Evolutionary conservation across 148 eudicot genomes (phyloP).

Genomic region (Simmondsia chinensis): DNA sequence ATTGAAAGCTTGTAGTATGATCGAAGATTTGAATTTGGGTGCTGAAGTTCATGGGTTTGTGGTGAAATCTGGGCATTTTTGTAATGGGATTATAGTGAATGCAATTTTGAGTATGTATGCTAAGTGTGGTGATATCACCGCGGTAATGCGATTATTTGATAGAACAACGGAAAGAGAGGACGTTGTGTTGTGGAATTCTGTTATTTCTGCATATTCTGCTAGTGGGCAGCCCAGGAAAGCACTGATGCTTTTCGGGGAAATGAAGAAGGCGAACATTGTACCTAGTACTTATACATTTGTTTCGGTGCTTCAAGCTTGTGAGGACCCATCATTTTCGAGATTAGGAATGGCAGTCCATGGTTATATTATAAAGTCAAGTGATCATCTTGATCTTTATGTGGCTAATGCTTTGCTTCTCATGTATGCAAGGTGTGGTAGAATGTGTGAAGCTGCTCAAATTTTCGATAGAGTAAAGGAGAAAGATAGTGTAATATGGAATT

Average conservation of each 20-base stretch:
- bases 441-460: constrained; percentile 49
- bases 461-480: constrained; percentile 32
- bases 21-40: constrained; percentile 32
- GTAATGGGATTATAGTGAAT: constrained; percentile 56
- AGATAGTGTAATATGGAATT: constrained; percentile 68
- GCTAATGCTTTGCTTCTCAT: constrained; percentile 77
- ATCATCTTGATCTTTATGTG: constrained; percentile 42
- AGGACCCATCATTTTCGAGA: constrained; percentile 24
- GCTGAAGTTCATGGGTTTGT: constrained; percentile 57
- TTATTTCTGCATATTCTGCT: constrained; percentile 47
- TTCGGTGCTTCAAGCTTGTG: constrained; percentile 57
- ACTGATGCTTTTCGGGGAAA: constrained; percentile 40
- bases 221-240: constrained; percentile 41
- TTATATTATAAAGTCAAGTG: constrained; percentile 32
- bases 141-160: constrained; percentile 43
- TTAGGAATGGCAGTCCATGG: constrained; percentile 69
- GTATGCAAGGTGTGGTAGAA: constrained; percentile 55
- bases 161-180: constrained; percentile 35
- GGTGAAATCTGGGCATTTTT: constrained; percentile 40
- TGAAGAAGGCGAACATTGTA: constrained; percentile 37
- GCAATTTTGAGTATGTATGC: constrained; percentile 65
- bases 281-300: constrained; percentile 73
- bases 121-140: constrained; percentile 36
- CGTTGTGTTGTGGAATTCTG: constrained; percentile 75
- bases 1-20: constrained; percentile 61